Base-by-base conservation (phyloP, 2,329 filamentous ascomycete genomes). In the Trichophyton schoenleinii region DNA sequence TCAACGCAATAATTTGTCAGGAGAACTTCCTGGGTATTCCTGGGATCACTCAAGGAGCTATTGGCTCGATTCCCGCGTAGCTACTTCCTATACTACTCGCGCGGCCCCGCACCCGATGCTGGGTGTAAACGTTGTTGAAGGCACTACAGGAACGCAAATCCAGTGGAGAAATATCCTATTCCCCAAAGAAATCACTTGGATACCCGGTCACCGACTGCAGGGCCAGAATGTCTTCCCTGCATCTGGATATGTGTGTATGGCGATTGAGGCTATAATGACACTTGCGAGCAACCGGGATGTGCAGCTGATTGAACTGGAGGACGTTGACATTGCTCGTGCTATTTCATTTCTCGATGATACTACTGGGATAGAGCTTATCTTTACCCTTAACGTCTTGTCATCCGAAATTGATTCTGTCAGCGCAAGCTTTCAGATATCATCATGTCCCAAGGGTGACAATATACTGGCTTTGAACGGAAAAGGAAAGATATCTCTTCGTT, bases 191-290 rank as follows among this genome's bases (percentile, higher is more conserved):
- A 41, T 69, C 0, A 66, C 70, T 0, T 75, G 72, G 73, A 55
- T 75, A 7, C 55, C 49, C 6, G 70, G 68, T 22, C 73, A 75
- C 60, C 57, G 64, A 13, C 58, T 75, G 4, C 65, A 69, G 18
- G 65, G 63, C 5, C 65, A 68, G 20, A 66, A 68, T 22, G 63
- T 75, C 1, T 73, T 70, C 38, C 73, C 73, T 1, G 70, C 62
- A 28, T 60, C 64, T 36, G 61, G 59, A 49, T 71, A 68, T 48
- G 60, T 69, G 7, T 61, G 60, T 8, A 67, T 70, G 61, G 67
- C 66, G 6, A 61, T 67, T 5, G 70, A 72, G 58, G 70, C 69
- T 0, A 55, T 60, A 60, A 9, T 36, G 18, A n/a, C 60, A 52
- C 36, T 58, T 63, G 49, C 60, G 42, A 9, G 57, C 11, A 22